These are phyloP conservation scores for Naematelia encephala DNA, from an alignment of 768 basidiomycete genomes.

Conservation along the genomic window DNA sequence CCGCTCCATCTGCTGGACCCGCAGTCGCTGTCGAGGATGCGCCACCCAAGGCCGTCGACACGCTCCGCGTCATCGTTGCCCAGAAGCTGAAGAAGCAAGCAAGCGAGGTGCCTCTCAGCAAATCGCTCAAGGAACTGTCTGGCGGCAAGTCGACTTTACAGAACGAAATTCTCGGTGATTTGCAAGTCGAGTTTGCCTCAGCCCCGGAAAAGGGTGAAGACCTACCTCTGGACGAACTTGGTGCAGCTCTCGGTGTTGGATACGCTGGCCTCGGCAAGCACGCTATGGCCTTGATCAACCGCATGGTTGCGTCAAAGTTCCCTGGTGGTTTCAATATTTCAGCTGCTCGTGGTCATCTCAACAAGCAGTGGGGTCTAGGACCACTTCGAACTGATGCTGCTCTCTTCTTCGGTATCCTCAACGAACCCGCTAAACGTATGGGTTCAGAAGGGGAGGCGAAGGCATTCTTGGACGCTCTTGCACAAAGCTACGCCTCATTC, in stretches of 20 bases:
- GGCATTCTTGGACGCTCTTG: conserved; percentile 84
- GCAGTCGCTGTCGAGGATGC: conserved; percentile 79
- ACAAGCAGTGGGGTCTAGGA: conserved; percentile 95
- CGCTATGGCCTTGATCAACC: conserved; percentile 80
- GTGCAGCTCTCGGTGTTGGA: conserved; percentile 73
- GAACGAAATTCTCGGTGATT: conserved; percentile 96
- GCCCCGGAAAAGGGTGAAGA: conserved; percentile 99
- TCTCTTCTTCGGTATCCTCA: conserved; percentile 81
- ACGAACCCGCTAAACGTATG: conserved; percentile 91
- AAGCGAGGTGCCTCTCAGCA: conserved; percentile 80
- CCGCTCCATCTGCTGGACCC: conserved; percentile 56
- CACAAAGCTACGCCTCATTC: conserved; percentile 78
- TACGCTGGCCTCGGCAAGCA: conserved; percentile 86
- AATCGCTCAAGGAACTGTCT: conserved; percentile 97
- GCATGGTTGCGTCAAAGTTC: conserved; percentile 93
- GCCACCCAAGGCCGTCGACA: conserved; percentile 85
- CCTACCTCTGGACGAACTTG: conserved; percentile 91
- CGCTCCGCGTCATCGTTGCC: conserved; percentile 81
- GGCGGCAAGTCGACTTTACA: conserved; percentile 98
- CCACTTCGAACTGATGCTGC: conserved; percentile 83
- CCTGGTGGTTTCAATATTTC: conserved; percentile 97
- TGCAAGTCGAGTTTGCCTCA: conserved; percentile 89
- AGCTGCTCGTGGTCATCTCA: conserved; percentile 79
- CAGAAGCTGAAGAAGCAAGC: conserved; percentile 97
- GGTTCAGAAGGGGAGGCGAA: conserved; percentile 88